Evolutionary conservation across 108 stramenopile species (phyloP).

Genomic region (Pseudonitzschia delicatissima): DNA sequence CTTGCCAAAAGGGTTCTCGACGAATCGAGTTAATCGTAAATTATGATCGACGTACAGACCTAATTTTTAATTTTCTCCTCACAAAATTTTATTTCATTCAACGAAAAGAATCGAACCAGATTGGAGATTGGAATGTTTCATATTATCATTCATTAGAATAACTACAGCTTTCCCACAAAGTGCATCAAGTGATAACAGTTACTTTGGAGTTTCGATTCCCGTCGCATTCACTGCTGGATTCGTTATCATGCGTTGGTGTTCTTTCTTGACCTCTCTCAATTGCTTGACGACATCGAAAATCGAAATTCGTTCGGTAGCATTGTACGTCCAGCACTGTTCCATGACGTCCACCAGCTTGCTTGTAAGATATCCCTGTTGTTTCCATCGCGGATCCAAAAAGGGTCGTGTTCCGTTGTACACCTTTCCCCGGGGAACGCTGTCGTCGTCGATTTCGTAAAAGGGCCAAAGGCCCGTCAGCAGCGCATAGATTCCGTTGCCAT

Average conservation of each 20-base stretch:
- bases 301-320: conserved; percentile 55
- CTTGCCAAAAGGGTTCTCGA: too few relatives aligned
- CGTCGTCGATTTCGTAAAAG: conserved; percentile 61
- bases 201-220: too few relatives aligned
- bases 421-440: conserved; percentile 45
- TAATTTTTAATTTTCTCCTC: too few relatives aligned
- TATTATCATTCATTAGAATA: too few relatives aligned
- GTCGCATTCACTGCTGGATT: too few relatives aligned
- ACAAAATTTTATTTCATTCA: too few relatives aligned
- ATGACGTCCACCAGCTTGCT: conserved; percentile 63
- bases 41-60: too few relatives aligned
- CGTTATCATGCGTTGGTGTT: neutral
- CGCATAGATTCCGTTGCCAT: conserved; percentile 69
- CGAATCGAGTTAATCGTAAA: too few relatives aligned
- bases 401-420: conserved; percentile 45
- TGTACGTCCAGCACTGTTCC: conserved; percentile 62
- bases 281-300: conserved; percentile 62
- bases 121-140: too few relatives aligned
- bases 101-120: too few relatives aligned
- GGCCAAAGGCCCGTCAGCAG: conserved; percentile 59
- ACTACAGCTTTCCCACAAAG: too few relatives aligned
- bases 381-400: conserved; percentile 61
- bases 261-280: conserved; percentile 39
- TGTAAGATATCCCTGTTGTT: conserved; percentile 48
- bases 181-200: too few relatives aligned